These are phyloP conservation scores for Globisporangium canariense DNA, from an alignment of 352 stramenopile genomes.

Conservation along the genomic window DNA sequence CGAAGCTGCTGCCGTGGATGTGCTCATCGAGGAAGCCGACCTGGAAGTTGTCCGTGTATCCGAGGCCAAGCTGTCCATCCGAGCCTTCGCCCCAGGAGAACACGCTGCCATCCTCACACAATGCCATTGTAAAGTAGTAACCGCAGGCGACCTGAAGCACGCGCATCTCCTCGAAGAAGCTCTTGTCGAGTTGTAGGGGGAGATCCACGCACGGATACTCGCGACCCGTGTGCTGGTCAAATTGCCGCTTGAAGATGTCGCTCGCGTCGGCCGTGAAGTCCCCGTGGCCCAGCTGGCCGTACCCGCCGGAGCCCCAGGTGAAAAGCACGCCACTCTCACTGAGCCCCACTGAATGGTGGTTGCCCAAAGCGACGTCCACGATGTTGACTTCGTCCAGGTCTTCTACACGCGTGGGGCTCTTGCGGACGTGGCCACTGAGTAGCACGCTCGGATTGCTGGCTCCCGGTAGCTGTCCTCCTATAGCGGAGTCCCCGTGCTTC, in stretches of 20 bases:
- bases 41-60: constrained; percentile 57
- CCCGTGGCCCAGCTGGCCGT: constrained; percentile 70
- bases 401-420: constrained; percentile 53
- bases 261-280: constrained; percentile 38
- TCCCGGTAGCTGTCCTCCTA: neutral
- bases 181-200: constrained; percentile 63
- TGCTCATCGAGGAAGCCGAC: constrained; percentile 69
- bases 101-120: constrained; percentile 70
- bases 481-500: constrained; percentile 6
- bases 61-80: constrained; percentile 64
- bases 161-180: constrained; percentile 71
- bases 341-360: constrained; percentile 67
- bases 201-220: constrained; percentile 69
- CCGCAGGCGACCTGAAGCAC: constrained; percentile 68
- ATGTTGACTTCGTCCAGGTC: constrained; percentile 61
- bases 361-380: constrained; percentile 40
- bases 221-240: constrained; percentile 61
- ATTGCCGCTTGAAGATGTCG: constrained; percentile 63
- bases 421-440: constrained; percentile 19
- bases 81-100: constrained; percentile 77
- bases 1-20: constrained; percentile 70
- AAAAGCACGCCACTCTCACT: constrained; percentile 57
- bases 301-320: constrained; percentile 66
- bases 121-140: constrained; percentile 64
- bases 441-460: neutral